Conservation (phyloP, 768 basidiomycete genomes). For the Boletus edulis region DNA sequence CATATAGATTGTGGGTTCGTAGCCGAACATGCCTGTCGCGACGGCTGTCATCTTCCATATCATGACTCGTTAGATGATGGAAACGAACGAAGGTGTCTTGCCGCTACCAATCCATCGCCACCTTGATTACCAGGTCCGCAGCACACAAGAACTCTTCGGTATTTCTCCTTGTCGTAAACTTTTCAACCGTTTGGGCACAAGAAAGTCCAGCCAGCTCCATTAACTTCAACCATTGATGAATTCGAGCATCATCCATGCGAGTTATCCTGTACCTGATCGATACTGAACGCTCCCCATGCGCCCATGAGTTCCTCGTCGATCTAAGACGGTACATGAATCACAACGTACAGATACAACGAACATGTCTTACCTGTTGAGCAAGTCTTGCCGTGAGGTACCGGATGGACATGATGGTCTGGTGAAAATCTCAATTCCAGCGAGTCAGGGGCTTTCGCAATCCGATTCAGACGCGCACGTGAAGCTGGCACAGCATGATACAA, state of each 20-base stretch:
- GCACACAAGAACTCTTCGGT: constrained; percentile 84
- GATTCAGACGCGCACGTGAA: neutral
- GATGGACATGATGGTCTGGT: constrained; percentile 42
- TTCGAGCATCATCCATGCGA: neutral
- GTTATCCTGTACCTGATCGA: constrained; percentile 70
- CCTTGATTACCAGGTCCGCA: constrained; percentile 98
- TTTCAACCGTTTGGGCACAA: constrained; percentile 83
- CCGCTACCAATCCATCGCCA: constrained; percentile 96
- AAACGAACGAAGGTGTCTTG: constrained; percentile 79
- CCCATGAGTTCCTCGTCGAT: constrained; percentile 97
- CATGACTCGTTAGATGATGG: neutral
- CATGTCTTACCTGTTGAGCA: constrained; percentile 63
- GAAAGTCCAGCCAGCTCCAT: constrained; percentile 97
- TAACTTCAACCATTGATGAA: constrained; percentile 46
- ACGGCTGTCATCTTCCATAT: neutral
- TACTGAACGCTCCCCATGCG: constrained; percentile 82
- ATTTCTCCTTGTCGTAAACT: constrained; percentile 66
- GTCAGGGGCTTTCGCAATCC: neutral
- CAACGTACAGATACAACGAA: neutral
- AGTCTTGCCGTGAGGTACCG: constrained; percentile 69
- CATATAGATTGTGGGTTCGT: constrained; percentile 85
- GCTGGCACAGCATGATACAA: constrained; percentile 2
- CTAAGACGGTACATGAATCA: constrained; percentile 35
- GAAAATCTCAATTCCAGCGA: neutral
- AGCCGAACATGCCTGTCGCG: constrained; percentile 82